A percentile compares a stretch with the other conserved stretches of the same genome.
phyloP scores from a whole-genome alignment of 2,329 filamentous ascomycete genomes.

The Periglandula ipomoeae region DNA sequence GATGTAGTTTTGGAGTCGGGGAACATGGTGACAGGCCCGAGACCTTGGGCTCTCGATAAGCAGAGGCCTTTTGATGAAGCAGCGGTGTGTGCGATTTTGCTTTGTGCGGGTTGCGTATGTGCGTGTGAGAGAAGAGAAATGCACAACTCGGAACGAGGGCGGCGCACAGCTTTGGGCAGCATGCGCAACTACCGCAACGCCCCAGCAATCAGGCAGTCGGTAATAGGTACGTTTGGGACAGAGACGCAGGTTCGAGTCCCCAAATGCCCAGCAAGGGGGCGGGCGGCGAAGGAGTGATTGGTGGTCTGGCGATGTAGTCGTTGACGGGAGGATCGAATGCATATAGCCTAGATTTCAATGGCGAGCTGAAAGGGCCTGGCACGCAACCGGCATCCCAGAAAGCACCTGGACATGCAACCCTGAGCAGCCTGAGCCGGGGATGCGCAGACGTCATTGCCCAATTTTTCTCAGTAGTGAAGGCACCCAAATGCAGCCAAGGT shows the following conservation, averaged over 20 bases:
- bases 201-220: neutral
- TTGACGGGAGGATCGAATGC: neutral
- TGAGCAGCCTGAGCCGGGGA: no score
- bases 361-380: neutral
- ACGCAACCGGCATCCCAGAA: no score
- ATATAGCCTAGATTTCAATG: neutral
- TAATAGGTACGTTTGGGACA: neutral
- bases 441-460: no score
- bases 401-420: no score
- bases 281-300: neutral
- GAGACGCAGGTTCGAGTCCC: neutral
- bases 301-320: neutral
- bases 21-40: slow-evolving; percentile 17
- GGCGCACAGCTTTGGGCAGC: slow-evolving; percentile 1
- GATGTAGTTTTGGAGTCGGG: slow-evolving; percentile 16
- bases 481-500: no score
- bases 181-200: neutral
- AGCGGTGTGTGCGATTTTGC: slow-evolving; percentile 2
- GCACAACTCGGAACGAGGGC: neutral
- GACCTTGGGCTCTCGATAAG: neutral
- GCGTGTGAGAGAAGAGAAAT: neutral
- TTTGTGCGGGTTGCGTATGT: neutral
- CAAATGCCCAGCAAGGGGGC: neutral
- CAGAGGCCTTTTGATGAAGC: neutral
- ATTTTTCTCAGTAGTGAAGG: no score